phyloP scores from a whole-genome alignment of 345 rosid species.

The Mangifera indica region DNA sequence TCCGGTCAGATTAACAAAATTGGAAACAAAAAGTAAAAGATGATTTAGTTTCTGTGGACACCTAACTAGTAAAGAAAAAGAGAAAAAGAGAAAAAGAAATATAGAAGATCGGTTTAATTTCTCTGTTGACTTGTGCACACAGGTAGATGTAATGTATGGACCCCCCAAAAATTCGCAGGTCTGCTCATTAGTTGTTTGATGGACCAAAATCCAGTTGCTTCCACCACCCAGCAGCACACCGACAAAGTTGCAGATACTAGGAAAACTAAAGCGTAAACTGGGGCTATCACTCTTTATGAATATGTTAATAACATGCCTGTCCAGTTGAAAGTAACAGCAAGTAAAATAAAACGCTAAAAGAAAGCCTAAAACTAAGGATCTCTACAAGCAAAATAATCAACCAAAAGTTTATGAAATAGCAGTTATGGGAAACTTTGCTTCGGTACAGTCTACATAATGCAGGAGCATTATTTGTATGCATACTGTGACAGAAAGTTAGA shows the following conservation, averaged over 20 bases:
- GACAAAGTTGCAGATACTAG: not conserved
- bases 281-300: not conserved
- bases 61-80: too few species aligned
- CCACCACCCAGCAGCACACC: not conserved
- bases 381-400: constrained; percentile 1
- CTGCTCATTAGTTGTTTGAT: not conserved
- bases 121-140: not conserved
- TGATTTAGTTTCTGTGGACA: not conserved
- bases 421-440: not conserved
- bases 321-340: not conserved
- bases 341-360: not conserved
- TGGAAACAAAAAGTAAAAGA: not conserved
- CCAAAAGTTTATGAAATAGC: constrained; percentile 16
- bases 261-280: not conserved
- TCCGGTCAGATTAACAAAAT: not conserved
- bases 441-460: not conserved
- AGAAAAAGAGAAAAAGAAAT: not conserved
- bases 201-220: not conserved
- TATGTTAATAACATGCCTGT: not conserved
- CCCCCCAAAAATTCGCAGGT: not conserved
- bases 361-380: constrained; percentile 2
- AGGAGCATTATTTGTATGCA: constrained; percentile 41
- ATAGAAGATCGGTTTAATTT: not conserved
- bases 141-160: not conserved
- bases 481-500: constrained; percentile 56